Evolutionary conservation across 129 eudicot species (phyloP), one percentile per base, ranked within the genome.

Genomic region (Flaveria robusta): DNA sequence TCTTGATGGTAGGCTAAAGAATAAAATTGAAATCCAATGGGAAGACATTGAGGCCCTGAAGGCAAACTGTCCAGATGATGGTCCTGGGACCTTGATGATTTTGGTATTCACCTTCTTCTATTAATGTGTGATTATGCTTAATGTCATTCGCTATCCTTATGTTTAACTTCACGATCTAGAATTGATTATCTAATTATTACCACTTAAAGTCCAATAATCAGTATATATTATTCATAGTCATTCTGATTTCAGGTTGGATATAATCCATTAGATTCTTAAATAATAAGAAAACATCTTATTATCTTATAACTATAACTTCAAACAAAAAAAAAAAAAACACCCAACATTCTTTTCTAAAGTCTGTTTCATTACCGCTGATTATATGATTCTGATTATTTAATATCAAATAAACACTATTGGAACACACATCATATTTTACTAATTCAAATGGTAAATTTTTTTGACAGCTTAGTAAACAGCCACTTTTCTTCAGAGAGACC

Each of bases 21-120:
- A 85, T 77, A 94, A 91, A 71, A 89, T 94, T 15, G 99, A 94
- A 80, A 84, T 91, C 41, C 89, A 87, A 29, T 94, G 98, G 97
- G 85, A 88, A 20, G 93, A 91, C 67, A 94, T 94, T 41, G 72
- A 75, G 66, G 85, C 83, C 19, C 47, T 94, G 68, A 87, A 89
- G 41, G 97, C 94, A 56, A 74, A 78, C 37, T 84, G 72, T 70
- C 86, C 90, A 7, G 92, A 86, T 77, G 64, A 94, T 60, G 85
- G 83, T 2, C 90, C 90, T 15, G 90, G 87, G 41, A 74, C 71
- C 67, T 79, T 94, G 75, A 83, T 77, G 64, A 60, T 94, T 49
- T 79, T 83, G 97, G 97, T 94, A 87, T 51, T 26, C n/a, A 3
- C 52, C n/a, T 64, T 26, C 51, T 49, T 58, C 26, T 4, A 18